Conservation (phyloP, 2,329 filamentous ascomycete species). For the Aureobasidium sp. region DNA sequence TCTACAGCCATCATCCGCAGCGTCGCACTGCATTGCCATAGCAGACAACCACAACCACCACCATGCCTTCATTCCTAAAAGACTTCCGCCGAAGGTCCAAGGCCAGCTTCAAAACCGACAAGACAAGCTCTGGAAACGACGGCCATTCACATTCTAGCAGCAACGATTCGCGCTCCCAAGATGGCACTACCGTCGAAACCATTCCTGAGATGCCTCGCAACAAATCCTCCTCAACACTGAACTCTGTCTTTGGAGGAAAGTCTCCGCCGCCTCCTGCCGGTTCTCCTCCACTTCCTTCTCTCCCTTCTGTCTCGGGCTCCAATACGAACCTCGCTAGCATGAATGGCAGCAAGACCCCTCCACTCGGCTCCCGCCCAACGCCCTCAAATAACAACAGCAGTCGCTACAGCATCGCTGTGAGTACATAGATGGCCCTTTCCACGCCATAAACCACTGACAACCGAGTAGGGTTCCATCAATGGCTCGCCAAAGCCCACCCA, state of each 20-base stretch:
- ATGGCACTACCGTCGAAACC: slow-evolving; percentile 18
- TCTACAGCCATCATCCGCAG: neutral
- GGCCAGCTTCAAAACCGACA: slow-evolving; percentile 60
- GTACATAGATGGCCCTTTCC: neutral
- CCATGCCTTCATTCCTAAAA: slow-evolving; percentile 58
- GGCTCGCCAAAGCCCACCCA: slow-evolving; percentile 25
- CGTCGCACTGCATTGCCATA: neutral
- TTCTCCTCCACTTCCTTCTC: slow-evolving; percentile 55
- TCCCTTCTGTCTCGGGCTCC: slow-evolving; percentile 15
- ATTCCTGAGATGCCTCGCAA: slow-evolving; percentile 46
- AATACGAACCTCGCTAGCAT: slow-evolving; percentile 51
- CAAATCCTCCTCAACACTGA: slow-evolving; percentile 53
- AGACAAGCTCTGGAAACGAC: slow-evolving; percentile 39
- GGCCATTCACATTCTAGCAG: slow-evolving; percentile 14
- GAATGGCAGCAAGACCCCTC: slow-evolving; percentile 37
- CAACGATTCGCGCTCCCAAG: slow-evolving; percentile 37
- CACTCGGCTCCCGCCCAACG: slow-evolving; percentile 19
- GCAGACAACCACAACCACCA: neutral
- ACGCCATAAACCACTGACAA: slow-evolving; percentile 3
- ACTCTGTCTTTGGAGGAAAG: slow-evolving; percentile 54
- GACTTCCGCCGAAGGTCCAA: slow-evolving; percentile 63
- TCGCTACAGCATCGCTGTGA: slow-evolving; percentile 48
- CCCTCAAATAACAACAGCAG: slow-evolving; percentile 30
- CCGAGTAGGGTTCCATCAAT: slow-evolving; percentile 31
- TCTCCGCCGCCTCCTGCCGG: slow-evolving; percentile 59